Evolutionary conservation across 805 yeast genomes (phyloP), one percentile per base, ranked within the genome.

Genomic region (Komagataella populi): DNA sequence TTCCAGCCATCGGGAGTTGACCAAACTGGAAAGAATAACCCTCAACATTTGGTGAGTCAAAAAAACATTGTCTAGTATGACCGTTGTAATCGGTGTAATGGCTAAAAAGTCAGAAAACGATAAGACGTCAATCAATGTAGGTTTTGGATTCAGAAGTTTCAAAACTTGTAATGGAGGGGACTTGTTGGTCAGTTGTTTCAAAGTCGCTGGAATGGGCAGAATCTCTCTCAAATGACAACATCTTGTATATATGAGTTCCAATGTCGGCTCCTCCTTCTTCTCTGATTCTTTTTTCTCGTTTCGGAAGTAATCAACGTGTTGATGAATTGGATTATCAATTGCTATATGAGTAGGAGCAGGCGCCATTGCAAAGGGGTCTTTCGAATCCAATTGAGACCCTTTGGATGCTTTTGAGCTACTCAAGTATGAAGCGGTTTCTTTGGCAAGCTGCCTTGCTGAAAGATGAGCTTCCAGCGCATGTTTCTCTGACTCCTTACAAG

Each of bases 391-490:
- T n/a, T 23, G 45, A 8, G 52, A 24, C 49, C 53, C 54, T 45
- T 50, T 49, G 16, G 51, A 64, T 51, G 69, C 69, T 24, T 50
- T 50, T 4, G 49, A 49, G 44, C 46, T 23, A n/a, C 59, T 63
- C 55, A 67, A 79, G 59, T 69, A 80, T 44, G 65, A 67, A 1
- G 71, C 56, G 8, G 84, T 87, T 65, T 85, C 93, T 48, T 70
- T 69, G 0, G 89, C 89, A 46, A 83, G 77, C 60, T 84, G 69
- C 55, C 77, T 75, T 1, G 91, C 95, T 3, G 87, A 78, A 36
- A 70, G 61, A 64, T 84, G 87, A 0, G 93, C 91, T 60, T 84
- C 91, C 49, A 78, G 76, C 2, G 88, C 87, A 65, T 84, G 91
- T 54, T 77, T 80, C 30, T 76, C 79, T 1, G 90, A 78, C 60